These are phyloP conservation scores for Penicillium ochrochloron DNA, from an alignment of 495 filamentous ascomycete genomes.

Conservation along the genomic window DNA sequence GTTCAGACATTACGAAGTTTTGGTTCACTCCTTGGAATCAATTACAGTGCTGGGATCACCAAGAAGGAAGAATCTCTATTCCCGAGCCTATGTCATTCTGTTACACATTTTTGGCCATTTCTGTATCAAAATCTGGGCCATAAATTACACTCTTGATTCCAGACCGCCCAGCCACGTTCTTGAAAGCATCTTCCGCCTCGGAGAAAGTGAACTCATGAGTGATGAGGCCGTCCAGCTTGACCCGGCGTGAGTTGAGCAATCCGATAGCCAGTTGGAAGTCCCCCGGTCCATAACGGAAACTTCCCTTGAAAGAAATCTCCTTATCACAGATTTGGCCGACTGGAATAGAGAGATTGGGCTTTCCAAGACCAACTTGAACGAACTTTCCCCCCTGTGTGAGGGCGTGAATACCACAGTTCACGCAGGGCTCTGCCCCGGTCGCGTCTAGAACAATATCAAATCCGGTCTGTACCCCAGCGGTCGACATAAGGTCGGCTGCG, in stretches of 20 bases:
- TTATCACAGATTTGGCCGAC: constrained; percentile 84
- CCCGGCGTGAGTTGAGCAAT: constrained; percentile 65
- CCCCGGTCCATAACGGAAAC: constrained; percentile 78
- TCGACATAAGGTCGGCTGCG: constrained; percentile 26
- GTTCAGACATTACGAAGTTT: not conserved
- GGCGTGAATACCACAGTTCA: constrained; percentile 73
- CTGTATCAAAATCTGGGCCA: not conserved
- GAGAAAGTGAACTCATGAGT: constrained; percentile 71
- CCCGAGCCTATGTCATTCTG: not conserved
- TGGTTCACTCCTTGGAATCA: not conserved
- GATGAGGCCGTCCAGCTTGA: constrained; percentile 75
- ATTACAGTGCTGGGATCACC: not conserved
- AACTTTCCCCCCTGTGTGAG: constrained; percentile 76
- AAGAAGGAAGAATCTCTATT: not conserved
- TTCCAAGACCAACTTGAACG: constrained; percentile 85
- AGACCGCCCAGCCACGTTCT: not conserved
- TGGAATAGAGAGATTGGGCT: constrained; percentile 73
- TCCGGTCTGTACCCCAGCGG: constrained; percentile 52
- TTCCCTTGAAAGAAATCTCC: constrained; percentile 79
- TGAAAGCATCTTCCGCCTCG: constrained; percentile 77
- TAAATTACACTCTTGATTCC: not conserved
- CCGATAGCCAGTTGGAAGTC: constrained; percentile 79
- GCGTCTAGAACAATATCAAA: constrained; percentile 84
- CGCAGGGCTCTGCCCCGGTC: constrained; percentile 76
- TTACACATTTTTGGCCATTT: not conserved